Conservation (phyloP, 768 basidiomycete species). For the Cyathus striatus region DNA sequence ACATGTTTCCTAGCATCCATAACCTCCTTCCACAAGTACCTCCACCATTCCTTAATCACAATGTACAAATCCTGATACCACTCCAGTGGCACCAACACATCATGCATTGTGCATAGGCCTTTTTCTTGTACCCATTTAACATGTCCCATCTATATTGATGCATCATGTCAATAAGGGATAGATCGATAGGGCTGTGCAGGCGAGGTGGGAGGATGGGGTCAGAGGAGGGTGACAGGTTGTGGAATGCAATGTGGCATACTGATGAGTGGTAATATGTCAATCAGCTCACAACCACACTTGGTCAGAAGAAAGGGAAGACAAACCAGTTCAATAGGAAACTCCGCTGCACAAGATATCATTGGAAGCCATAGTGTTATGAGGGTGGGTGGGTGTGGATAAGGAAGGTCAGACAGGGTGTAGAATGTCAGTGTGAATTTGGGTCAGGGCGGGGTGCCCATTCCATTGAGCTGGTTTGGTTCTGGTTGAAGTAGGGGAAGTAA, state of each 20-base stretch:
- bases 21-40: constrained; percentile 75
- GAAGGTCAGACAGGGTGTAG: too few species aligned
- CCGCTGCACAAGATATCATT: too few species aligned
- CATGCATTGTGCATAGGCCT: constrained; percentile 82
- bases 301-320: too few species aligned
- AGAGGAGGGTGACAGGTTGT: constrained; percentile 39
- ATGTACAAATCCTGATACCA: constrained; percentile 89
- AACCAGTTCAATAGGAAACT: too few species aligned
- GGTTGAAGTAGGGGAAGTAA: too few species aligned
- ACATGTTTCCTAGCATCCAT: constrained; percentile 90
- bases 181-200: constrained; percentile 80
- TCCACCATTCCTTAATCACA: constrained; percentile 79
- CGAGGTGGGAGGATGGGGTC: constrained; percentile 60
- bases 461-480: too few species aligned
- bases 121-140: constrained; percentile 78
- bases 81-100: constrained; percentile 71
- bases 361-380: too few species aligned
- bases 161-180: constrained; percentile 73
- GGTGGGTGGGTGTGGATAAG: too few species aligned
- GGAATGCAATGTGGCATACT: constrained; percentile 70
- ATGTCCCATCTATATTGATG: constrained; percentile 90
- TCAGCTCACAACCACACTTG: too few species aligned
- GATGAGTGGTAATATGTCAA: too few species aligned
- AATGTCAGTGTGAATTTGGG: too few species aligned
- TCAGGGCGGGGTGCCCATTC: too few species aligned